A percentile compares a stretch with the other conserved stretches of the same genome.
phyloP scores from a whole-genome alignment of 352 stramenopile genomes.

The Phytophthora lateralis region DNA sequence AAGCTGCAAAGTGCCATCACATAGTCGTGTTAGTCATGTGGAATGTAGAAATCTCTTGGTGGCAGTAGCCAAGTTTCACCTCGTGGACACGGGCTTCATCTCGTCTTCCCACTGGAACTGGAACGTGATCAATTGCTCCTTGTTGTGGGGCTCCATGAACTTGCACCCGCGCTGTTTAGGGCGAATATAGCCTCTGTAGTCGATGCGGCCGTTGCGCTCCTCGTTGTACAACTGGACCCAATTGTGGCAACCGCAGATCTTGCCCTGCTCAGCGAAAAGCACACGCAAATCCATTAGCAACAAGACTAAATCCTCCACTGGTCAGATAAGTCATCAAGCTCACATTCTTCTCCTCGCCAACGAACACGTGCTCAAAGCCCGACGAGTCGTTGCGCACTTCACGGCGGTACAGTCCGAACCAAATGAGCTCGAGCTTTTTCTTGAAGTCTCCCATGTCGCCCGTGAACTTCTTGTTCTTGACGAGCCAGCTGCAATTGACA shows the following conservation, averaged over 20 bases:
- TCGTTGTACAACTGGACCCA: constrained; percentile 97
- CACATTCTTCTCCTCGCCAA: constrained; percentile 95
- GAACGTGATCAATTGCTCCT: constrained; percentile 94
- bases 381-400: constrained; percentile 89
- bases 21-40: neutral
- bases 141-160: constrained; percentile 75
- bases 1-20: constrained; percentile 54
- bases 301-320: neutral
- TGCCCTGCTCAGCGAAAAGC: constrained; percentile 45
- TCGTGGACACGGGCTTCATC: constrained; percentile 92
- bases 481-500: constrained; percentile 60
- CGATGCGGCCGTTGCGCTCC: constrained; percentile 90
- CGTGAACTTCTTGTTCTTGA: constrained; percentile 86
- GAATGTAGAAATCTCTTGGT: neutral
- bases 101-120: constrained; percentile 93
- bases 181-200: constrained; percentile 95
- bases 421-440: constrained; percentile 93
- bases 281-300: constrained; percentile 3
- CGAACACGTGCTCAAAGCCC: constrained; percentile 97
- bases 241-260: constrained; percentile 96
- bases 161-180: constrained; percentile 75
- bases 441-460: constrained; percentile 82
- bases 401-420: constrained; percentile 95
- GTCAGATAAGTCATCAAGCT: constrained; percentile 3
- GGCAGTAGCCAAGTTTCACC: constrained; percentile 31